Conservation (phyloP, 257 asterid genomes). For the Solanum pinnatisectum region DNA sequence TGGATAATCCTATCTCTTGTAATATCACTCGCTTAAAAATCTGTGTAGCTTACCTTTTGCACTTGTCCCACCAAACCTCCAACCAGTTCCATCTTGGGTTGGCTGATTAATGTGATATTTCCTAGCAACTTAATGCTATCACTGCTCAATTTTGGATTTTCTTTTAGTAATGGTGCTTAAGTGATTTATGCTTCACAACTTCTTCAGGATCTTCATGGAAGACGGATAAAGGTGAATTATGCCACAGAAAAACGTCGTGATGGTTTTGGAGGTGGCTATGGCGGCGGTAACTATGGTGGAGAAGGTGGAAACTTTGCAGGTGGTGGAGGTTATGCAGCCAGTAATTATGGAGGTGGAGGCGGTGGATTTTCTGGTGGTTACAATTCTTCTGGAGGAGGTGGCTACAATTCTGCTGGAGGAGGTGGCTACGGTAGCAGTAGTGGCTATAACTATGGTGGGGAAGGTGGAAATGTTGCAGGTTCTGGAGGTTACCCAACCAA, state of each 20-base stretch:
- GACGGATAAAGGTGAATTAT: constrained; percentile 24
- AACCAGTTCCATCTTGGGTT: neutral
- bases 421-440: neutral
- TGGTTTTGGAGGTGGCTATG: constrained; percentile 16
- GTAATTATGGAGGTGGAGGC: neutral
- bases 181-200: neutral
- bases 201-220: constrained; percentile 34
- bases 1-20: neutral
- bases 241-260: constrained; percentile 27
- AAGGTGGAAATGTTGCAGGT: neutral
- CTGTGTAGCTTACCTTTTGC: neutral
- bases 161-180: neutral
- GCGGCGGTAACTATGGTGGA: constrained; percentile 1
- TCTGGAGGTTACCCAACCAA: neutral
- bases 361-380: neutral
- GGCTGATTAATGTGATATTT: neutral
- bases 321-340: neutral
- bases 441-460: constrained; percentile 1
- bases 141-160: neutral
- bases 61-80: neutral
- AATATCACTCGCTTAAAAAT: neutral
- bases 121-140: neutral
- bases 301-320: constrained; percentile 3
- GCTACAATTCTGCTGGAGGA: neutral
- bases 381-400: neutral